Evolutionary conservation across 1,284 basidiomycete species (phyloP).

Genomic region (Cutaneotrichosporon cutaneum): DNA sequence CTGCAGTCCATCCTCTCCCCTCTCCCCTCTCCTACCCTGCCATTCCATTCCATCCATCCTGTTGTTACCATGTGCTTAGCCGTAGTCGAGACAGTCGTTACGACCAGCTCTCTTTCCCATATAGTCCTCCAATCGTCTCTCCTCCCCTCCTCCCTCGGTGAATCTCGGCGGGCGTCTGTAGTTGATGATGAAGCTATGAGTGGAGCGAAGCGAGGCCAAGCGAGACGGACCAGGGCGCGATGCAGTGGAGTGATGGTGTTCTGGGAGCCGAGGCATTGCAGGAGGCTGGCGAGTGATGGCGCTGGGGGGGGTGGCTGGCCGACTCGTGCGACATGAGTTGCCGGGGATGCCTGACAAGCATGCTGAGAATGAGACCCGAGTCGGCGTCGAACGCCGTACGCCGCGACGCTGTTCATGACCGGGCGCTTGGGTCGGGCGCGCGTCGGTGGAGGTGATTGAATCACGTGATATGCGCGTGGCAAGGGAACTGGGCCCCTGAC

Average conservation of each 20-base stretch:
- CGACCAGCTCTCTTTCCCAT: neutral
- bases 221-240: too few relatives aligned
- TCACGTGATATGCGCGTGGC: too few relatives aligned
- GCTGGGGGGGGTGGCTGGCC: too few relatives aligned
- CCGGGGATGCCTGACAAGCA: too few relatives aligned
- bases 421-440: too few relatives aligned
- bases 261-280: neutral
- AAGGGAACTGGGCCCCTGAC: too few relatives aligned
- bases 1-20: neutral
- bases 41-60: neutral
- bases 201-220: neutral
- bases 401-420: too few relatives aligned
- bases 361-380: too few relatives aligned
- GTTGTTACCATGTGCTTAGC: neutral
- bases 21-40: neutral
- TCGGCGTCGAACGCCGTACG: too few relatives aligned
- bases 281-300: neutral
- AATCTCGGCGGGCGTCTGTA: conserved; percentile 1
- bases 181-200: conserved; percentile 4
- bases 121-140: neutral
- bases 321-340: too few relatives aligned
- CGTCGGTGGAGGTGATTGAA: too few relatives aligned
- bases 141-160: neutral
- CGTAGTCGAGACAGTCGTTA: neutral
- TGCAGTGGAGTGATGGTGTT: too few relatives aligned